Evolutionary conservation across 164 flowering plant species (phyloP).

Genomic region (Magnolia officinalis): DNA sequence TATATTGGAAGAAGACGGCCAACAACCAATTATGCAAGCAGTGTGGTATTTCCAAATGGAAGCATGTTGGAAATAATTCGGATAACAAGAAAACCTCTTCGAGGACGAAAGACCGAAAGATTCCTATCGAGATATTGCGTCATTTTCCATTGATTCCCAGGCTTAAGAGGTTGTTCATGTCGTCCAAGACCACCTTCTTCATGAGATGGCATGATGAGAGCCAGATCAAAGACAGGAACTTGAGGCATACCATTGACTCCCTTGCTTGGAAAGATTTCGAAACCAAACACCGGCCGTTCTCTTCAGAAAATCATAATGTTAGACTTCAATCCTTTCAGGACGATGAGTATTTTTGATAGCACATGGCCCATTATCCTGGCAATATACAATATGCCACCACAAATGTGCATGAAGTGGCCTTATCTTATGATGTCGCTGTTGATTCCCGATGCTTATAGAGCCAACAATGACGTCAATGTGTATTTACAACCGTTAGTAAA

Average conservation of each 20-base stretch:
- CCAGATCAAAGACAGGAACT: neutral
- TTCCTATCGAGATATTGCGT: neutral
- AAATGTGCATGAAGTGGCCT: neutral
- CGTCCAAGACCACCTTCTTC: neutral
- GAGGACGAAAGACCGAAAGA: neutral
- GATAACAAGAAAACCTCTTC: no score
- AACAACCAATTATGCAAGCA: neutral
- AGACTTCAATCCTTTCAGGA: constrained; percentile 20
- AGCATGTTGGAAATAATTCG: neutral
- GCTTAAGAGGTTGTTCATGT: neutral
- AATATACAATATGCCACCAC: neutral
- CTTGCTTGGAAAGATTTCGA: neutral
- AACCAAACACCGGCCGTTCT: neutral
- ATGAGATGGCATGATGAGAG: constrained; percentile 11
- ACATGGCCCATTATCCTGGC: neutral
- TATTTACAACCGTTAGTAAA: neutral
- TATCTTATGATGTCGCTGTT: constrained; percentile 18
- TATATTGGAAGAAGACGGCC: neutral
- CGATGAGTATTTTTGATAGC: neutral
- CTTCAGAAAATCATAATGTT: neutral
- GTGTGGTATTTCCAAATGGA: neutral
- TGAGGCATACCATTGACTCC: neutral
- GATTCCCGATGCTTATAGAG: constrained; percentile 11
- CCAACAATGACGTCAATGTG: constrained; percentile 1
- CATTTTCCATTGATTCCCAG: neutral